Conservation (phyloP, 768 basidiomycete genomes). For the Russula sp. region DNA sequence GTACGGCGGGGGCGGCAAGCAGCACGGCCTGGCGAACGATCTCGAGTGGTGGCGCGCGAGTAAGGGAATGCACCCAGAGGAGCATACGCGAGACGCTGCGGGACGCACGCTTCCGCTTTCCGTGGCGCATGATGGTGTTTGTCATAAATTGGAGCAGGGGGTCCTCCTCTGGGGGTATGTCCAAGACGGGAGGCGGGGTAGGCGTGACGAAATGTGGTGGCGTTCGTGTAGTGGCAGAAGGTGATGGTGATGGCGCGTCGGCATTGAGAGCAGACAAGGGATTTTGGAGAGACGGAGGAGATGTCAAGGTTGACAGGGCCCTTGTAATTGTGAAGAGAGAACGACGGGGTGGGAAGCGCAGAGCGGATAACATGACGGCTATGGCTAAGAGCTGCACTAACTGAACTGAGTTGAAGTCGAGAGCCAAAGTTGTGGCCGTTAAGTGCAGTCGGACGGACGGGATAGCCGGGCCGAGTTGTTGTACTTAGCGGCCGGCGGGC, state of each 20-base stretch:
- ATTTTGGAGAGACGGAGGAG: slow-evolving; percentile 4
- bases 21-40: slow-evolving; percentile 69
- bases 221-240: not conserved
- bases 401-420: not conserved
- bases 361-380: slow-evolving; percentile 10
- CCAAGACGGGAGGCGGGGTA: slow-evolving; percentile 22
- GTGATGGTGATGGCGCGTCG: not conserved
- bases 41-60: slow-evolving; percentile 70
- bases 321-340: slow-evolving; percentile 10
- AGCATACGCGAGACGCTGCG: slow-evolving; percentile 54
- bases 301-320: slow-evolving; percentile 8
- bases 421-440: slow-evolving; percentile 8
- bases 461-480: not conserved
- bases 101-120: slow-evolving; percentile 55
- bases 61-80: slow-evolving; percentile 64
- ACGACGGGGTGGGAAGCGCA: slow-evolving; percentile 5
- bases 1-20: slow-evolving; percentile 63
- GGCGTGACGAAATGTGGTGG: not conserved
- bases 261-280: not conserved
- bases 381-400: no score
- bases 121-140: slow-evolving; percentile 53
- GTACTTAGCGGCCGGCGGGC: not conserved
- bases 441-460: not conserved
- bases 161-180: slow-evolving; percentile 68
- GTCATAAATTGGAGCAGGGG: slow-evolving; percentile 66